Conservation (phyloP, 164 flowering plant genomes). For the Vitis rupestris region DNA sequence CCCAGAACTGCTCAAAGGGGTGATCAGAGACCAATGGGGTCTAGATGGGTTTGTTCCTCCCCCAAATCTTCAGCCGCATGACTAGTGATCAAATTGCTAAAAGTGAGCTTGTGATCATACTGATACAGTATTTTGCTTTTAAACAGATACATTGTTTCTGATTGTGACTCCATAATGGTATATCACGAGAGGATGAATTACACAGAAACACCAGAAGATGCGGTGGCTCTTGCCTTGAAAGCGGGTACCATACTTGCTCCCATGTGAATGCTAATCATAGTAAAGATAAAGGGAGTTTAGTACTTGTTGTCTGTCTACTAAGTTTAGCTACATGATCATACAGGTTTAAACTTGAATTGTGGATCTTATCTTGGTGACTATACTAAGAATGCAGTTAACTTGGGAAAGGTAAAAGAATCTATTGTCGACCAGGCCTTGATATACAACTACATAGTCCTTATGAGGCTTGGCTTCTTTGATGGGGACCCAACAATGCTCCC, state of each 20-base stretch:
- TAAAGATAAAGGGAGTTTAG: no score
- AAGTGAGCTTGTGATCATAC: no score
- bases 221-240: slow-evolving; percentile 57
- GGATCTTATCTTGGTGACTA: slow-evolving; percentile 42
- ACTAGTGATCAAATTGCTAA: no score
- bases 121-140: neutral
- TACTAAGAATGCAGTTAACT: slow-evolving; percentile 44
- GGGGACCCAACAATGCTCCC: slow-evolving; percentile 46
- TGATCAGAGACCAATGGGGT: slow-evolving; percentile 57
- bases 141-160: slow-evolving; percentile 69
- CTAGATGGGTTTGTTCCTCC: slow-evolving; percentile 52
- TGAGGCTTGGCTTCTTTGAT: slow-evolving; percentile 79
- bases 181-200: slow-evolving; percentile 32
- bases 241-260: slow-evolving; percentile 36
- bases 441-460: slow-evolving; percentile 49
- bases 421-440: slow-evolving; percentile 47
- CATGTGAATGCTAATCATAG: no score
- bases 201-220: slow-evolving; percentile 65
- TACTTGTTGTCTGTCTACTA: neutral
- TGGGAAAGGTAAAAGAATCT: slow-evolving; percentile 40
- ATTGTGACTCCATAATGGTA: slow-evolving; percentile 64
- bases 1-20: slow-evolving; percentile 40
- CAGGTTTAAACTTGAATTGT: slow-evolving; percentile 74
- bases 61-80: neutral
- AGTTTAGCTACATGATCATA: neutral